Conservation (phyloP, 2,329 filamentous ascomycete genomes). For the Graphilbum ipis-grandicollis region DNA sequence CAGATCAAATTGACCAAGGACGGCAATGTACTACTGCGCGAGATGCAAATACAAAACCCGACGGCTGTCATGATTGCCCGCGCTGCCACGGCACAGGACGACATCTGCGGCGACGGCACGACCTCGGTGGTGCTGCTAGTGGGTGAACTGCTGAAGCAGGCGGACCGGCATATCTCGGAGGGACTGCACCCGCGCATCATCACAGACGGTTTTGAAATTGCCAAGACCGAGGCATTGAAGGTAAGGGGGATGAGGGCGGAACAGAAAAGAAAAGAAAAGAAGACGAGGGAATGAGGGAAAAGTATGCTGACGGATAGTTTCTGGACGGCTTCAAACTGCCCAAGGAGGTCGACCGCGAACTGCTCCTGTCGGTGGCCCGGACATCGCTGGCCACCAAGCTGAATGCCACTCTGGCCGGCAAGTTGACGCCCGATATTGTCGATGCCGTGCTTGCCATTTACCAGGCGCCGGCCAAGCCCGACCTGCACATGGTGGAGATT, state of each 20-base stretch:
- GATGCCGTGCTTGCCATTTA: constrained; percentile 94
- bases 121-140: constrained; percentile 92
- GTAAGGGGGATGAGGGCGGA: constrained; percentile 20
- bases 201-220: constrained; percentile 94
- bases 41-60: constrained; percentile 95
- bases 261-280: neutral
- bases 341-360: constrained; percentile 78
- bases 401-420: constrained; percentile 72
- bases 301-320: constrained; percentile 40
- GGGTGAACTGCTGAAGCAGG: constrained; percentile 94
- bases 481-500: constrained; percentile 98
- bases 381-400: constrained; percentile 94
- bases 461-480: constrained; percentile 74
- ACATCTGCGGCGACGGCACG: constrained; percentile 95
- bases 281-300: neutral
- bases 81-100: constrained; percentile 91
- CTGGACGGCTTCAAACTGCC: constrained; percentile 85
- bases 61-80: constrained; percentile 74
- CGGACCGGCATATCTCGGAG: constrained; percentile 87
- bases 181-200: constrained; percentile 94
- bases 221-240: constrained; percentile 82
- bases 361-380: constrained; percentile 80
- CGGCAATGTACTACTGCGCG: constrained; percentile 67
- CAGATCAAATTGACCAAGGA: constrained; percentile 98
- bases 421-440: constrained; percentile 87